Percentiles rank a stretch among this genome's conserved stretches.
Conservation (phyloP, 129 eudicot species). For the Lonicera japonica region DNA sequence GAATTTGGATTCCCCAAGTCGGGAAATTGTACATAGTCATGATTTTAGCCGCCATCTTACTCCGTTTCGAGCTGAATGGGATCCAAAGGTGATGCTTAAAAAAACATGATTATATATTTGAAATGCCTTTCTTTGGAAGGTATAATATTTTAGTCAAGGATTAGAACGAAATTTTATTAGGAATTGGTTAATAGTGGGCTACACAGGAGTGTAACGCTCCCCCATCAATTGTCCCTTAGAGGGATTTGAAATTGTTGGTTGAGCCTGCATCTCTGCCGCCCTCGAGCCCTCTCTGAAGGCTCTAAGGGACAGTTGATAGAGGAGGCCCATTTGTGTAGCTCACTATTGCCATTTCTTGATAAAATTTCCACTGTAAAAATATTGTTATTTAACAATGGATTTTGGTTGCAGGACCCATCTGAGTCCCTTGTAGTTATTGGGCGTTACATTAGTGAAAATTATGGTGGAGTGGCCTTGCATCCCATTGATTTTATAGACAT, state of each 20-base stretch:
- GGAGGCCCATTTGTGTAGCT: no score
- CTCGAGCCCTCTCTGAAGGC: no score
- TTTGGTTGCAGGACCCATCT: slow-evolving; percentile 57
- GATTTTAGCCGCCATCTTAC: slow-evolving; percentile 94
- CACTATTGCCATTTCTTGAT: no score
- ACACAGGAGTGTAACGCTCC: no score
- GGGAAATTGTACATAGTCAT: slow-evolving; percentile 97
- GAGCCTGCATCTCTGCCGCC: no score
- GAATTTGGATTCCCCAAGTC: slow-evolving; percentile 72
- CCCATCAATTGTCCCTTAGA: no score
- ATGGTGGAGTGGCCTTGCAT: slow-evolving; percentile 92
- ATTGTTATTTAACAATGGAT: background rate
- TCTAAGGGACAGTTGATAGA: no score
- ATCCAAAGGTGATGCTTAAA: slow-evolving; percentile 69
- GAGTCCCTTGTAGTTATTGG: slow-evolving; percentile 96
- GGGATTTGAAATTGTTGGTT: no score
- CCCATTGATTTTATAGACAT: slow-evolving; percentile 87
- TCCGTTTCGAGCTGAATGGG: slow-evolving; percentile 99
- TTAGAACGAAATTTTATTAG: no score
- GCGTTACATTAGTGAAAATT: slow-evolving; percentile 95
- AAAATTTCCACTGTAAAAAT: no score
- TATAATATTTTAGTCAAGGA: no score
- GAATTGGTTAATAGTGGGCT: no score
- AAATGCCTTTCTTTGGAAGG: background rate
- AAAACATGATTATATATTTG: background rate